Evolutionary conservation across 2,329 filamentous ascomycete species (phyloP), one percentile per base, ranked within the genome.

Genomic region (Daldinia sp.): DNA sequence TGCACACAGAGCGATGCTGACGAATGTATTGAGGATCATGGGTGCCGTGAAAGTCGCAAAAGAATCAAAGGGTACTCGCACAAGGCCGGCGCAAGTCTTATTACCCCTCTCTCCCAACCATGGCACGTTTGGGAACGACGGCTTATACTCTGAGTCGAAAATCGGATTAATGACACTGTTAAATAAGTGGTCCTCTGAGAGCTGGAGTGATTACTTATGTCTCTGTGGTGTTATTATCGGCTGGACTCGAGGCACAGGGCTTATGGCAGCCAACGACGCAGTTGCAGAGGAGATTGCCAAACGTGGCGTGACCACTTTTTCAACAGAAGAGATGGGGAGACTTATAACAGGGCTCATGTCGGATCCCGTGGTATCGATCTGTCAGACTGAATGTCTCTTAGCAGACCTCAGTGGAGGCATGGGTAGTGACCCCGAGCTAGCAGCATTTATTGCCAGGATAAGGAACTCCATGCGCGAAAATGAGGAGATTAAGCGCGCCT

Each of bases 381-480:
- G 73, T 21, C 69, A 80, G 32, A 64, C 71, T 9, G 70, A 75
- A 52, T 76, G 77, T 1, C 61, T 81, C 3, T 69, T 74, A 34
- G 78, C 77, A 0, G 78, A 81, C 53, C 61, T 81, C 1, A 78
- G 71, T 4, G 79, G 79, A 2, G 77, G 73, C n/a, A 65, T 80
- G 48, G 66, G 70, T 1, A 66, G 62, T 0, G 68, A 75, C 45
- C 68, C 70, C 39, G 69, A 74, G 54, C 58, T 78, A 53, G 64
- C 64, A 32, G 58, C 45, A 5, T 61, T 64, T 66, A 88, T 89
- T 49, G 87, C 90, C 72, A 84, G 85, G 27, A 66, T 68, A 53
- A 54, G 63, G 30, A 30, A 65, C 7, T 63, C 59, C 1, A 68
- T 68, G 62, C 62, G 65, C 19, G 49, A 68, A 17, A 48, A 50